A percentile compares a stretch with the other conserved stretches of the same genome.
Evolutionary conservation across 345 rosid species (phyloP).

Genomic region (Psidium guajava): DNA sequence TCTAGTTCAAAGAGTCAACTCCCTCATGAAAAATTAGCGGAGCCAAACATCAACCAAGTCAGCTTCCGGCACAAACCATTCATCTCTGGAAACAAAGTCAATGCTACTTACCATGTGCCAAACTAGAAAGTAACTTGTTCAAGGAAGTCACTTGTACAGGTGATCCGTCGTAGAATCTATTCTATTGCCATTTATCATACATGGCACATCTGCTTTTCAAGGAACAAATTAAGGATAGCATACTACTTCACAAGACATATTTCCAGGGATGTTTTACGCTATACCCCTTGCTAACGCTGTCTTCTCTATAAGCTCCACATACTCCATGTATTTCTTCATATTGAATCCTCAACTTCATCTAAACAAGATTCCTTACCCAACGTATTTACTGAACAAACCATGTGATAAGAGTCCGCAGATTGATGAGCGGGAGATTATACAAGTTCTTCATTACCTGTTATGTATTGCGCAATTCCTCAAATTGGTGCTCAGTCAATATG

Average conservation of each 20-base stretch:
- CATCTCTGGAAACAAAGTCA: neutral
- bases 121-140: neutral
- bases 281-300: neutral
- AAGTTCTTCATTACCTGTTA: neutral
- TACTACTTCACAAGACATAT: neutral
- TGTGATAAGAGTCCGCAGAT: neutral
- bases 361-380: neutral
- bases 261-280: neutral
- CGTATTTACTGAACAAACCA: neutral
- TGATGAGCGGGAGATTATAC: no score
- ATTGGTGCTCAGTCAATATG: neutral
- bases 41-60: neutral
- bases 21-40: neutral
- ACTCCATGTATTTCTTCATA: neutral
- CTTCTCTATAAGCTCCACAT: neutral
- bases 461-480: neutral
- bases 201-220: neutral
- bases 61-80: neutral
- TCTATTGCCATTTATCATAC: neutral
- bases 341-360: neutral
- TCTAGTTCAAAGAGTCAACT: neutral
- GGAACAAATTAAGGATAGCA: neutral
- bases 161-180: neutral
- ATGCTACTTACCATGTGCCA: neutral
- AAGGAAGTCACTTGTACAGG: neutral